phyloP scores from a whole-genome alignment of 345 rosid genomes.

The Boechera divaricarpa region DNA sequence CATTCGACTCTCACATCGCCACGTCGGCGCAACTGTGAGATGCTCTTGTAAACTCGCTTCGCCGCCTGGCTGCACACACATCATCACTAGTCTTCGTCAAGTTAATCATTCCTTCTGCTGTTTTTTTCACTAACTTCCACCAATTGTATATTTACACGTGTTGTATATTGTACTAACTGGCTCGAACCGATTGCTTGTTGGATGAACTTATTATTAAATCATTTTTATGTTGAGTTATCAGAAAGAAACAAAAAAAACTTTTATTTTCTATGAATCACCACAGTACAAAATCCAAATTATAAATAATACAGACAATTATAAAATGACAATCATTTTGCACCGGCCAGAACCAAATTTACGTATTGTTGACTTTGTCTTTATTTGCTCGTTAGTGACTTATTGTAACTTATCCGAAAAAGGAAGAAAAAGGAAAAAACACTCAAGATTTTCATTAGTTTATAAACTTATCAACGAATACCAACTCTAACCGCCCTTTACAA shows the following conservation, averaged over 20 bases:
- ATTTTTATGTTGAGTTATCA: not conserved
- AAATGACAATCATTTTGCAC: not conserved
- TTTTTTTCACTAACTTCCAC: not conserved
- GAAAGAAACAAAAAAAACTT: not conserved
- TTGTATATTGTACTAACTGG: not conserved
- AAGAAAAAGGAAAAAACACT: not conserved
- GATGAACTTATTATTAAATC: slow-evolving; percentile 5
- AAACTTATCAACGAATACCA: slow-evolving; percentile 15
- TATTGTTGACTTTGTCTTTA: slow-evolving; percentile 17
- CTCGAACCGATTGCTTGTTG: slow-evolving; percentile 23
- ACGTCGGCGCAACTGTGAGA: slow-evolving; percentile 17
- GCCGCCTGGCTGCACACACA: slow-evolving; percentile 19
- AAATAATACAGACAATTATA: no score
- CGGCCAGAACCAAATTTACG: slow-evolving; percentile 2
- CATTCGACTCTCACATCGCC: slow-evolving; percentile 26
- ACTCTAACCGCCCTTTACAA: slow-evolving; percentile 33
- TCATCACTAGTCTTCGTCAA: slow-evolving; percentile 37
- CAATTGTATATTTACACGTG: not conserved
- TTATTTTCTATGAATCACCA: not conserved
- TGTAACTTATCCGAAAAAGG: not conserved
- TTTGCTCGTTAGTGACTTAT: slow-evolving; percentile 26
- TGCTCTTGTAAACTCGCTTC: slow-evolving; percentile 27
- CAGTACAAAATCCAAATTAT: not conserved
- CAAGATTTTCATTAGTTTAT: not conserved
- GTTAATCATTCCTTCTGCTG: slow-evolving; percentile 30